A percentile compares a stretch with the other conserved stretches of the same genome.
phyloP scores from a whole-genome alignment of 257 asterid genomes.

The Capsicum chinense region DNA sequence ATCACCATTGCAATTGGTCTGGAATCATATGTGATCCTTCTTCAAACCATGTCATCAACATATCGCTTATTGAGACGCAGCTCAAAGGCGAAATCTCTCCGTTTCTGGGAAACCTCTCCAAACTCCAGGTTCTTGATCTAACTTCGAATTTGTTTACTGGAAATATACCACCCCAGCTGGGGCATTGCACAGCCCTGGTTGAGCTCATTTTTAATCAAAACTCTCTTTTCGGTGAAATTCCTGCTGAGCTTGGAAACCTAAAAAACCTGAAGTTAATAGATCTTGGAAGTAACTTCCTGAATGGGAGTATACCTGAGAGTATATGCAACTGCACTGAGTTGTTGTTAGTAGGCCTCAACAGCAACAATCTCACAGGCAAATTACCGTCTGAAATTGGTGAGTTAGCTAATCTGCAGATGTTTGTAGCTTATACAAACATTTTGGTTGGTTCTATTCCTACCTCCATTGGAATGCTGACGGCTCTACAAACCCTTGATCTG shows the following conservation, averaged over 20 bases:
- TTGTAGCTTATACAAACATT: constrained; percentile 54
- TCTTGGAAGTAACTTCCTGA: constrained; percentile 60
- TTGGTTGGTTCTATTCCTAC: constrained; percentile 65
- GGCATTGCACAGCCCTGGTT: constrained; percentile 47
- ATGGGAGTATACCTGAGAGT: constrained; percentile 62
- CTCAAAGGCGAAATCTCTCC: constrained; percentile 66
- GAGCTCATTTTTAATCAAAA: constrained; percentile 54
- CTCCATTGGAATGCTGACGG: constrained; percentile 57
- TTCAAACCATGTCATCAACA: constrained; percentile 47
- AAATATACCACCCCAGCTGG: constrained; percentile 61
- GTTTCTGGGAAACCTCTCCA: constrained; percentile 63
- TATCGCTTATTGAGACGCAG: constrained; percentile 54
- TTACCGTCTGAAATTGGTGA: constrained; percentile 63
- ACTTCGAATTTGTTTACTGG: constrained; percentile 71
- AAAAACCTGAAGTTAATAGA: constrained; percentile 49
- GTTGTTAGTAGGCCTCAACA: constrained; percentile 46
- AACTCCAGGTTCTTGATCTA: constrained; percentile 78
- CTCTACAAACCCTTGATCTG: constrained; percentile 58
- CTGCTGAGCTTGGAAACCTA: constrained; percentile 61
- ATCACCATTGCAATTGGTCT: constrained; percentile 77
- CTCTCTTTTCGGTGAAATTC: constrained; percentile 64
- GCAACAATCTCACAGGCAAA: constrained; percentile 68
- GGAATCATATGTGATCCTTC: constrained; percentile 61
- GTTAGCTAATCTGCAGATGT: constrained; percentile 54
- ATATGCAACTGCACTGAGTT: constrained; percentile 66